Conservation (phyloP, 345 rosid genomes). For the Excoecaria agallocha region DNA sequence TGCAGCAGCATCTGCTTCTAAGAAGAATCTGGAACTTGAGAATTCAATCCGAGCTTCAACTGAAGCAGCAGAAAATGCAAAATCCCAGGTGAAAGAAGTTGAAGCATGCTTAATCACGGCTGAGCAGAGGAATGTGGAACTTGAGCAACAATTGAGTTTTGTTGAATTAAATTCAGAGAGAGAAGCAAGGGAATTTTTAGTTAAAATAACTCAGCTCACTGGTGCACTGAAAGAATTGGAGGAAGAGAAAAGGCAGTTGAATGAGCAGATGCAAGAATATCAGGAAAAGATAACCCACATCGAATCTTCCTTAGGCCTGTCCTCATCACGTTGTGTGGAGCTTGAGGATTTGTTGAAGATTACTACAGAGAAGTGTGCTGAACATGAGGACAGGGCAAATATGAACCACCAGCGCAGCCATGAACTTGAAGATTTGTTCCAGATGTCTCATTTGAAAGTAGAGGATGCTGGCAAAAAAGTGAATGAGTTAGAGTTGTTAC, state of each 20-base stretch:
- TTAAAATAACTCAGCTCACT: slow-evolving; percentile 53
- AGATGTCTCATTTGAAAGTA: slow-evolving; percentile 25
- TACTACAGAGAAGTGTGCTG: slow-evolving; percentile 51
- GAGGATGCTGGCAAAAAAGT: slow-evolving; percentile 66
- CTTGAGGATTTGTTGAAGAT: slow-evolving; percentile 61
- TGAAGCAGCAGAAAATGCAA: slow-evolving; percentile 65
- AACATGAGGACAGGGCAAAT: slow-evolving; percentile 52
- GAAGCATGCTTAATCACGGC: slow-evolving; percentile 56
- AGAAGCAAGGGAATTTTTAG: slow-evolving; percentile 53
- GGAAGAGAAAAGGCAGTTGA: slow-evolving; percentile 54
- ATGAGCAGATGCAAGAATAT: slow-evolving; percentile 46
- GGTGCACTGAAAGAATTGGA: slow-evolving; percentile 47
- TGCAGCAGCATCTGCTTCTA: slow-evolving; percentile 62
- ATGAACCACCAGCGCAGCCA: slow-evolving; percentile 28
- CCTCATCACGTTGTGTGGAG: slow-evolving; percentile 42
- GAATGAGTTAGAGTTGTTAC: slow-evolving; percentile 79
- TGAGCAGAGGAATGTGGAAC: slow-evolving; percentile 72
- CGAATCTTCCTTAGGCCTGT: slow-evolving; percentile 56
- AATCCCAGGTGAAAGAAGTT: slow-evolving; percentile 60
- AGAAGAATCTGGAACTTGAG: slow-evolving; percentile 73
- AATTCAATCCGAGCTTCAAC: slow-evolving; percentile 51
- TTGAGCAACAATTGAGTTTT: slow-evolving; percentile 62
- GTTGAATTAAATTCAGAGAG: slow-evolving; percentile 53
- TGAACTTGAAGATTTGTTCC: slow-evolving; percentile 34
- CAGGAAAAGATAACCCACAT: slow-evolving; percentile 46